Conservation (phyloP, 2,329 filamentous ascomycete species). For the Cladophialophora yegresii region DNA sequence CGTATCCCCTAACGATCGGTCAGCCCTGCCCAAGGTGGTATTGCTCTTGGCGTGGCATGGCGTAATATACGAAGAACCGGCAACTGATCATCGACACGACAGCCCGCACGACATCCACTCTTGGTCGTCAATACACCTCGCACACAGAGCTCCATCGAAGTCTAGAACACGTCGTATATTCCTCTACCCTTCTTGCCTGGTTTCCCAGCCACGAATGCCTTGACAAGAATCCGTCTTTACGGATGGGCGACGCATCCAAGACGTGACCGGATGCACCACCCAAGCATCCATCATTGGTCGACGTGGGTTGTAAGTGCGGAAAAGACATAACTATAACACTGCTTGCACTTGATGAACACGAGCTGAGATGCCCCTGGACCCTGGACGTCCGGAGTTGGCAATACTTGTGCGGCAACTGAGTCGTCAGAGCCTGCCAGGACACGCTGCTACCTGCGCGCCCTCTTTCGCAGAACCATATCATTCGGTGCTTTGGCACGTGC, state of each 20-base stretch:
- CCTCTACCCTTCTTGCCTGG: background rate
- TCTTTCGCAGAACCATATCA: background rate
- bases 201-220: background rate
- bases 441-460: background rate
- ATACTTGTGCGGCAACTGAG: background rate
- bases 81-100: constrained; percentile 7
- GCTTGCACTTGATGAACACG: background rate
- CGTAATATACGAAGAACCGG: background rate
- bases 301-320: background rate
- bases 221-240: background rate
- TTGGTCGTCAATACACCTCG: constrained; percentile 1
- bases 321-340: background rate
- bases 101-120: constrained; percentile 1
- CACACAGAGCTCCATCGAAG: background rate
- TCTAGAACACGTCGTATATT: background rate
- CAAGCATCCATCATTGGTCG: background rate
- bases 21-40: constrained; percentile 17
- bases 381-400: background rate
- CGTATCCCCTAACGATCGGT: constrained; percentile 13
- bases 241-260: background rate
- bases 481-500: background rate
- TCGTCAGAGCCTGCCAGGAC: background rate
- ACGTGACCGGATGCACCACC: background rate
- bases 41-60: background rate
- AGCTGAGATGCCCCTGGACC: background rate